A percentile compares a stretch with the other conserved stretches of the same genome.
These are phyloP conservation scores for Trametopsis cervina DNA, from an alignment of 768 basidiomycete species.

Conservation along the genomic window DNA sequence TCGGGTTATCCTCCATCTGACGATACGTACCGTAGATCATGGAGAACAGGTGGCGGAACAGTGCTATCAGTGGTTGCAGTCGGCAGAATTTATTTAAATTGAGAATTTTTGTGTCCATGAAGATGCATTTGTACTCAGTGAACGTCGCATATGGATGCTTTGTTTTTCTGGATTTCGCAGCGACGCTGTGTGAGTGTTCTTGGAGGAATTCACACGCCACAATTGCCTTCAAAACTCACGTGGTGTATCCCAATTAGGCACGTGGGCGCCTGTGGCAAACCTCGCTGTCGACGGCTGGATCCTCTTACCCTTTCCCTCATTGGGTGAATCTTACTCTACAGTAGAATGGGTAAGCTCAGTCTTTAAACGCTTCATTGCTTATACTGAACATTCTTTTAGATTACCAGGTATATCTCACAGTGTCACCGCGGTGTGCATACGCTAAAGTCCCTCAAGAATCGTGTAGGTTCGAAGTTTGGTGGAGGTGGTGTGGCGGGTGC, in stretches of 20 bases:
- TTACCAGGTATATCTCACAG: slow-evolving; percentile 50
- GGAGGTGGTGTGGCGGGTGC: slow-evolving; percentile 95
- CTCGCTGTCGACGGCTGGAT: too few relatives aligned
- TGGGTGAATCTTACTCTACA: too few relatives aligned
- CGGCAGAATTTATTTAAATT: slow-evolving; percentile 5
- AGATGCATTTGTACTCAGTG: too few relatives aligned
- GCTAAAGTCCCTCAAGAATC: slow-evolving; percentile 49
- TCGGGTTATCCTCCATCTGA: neutral
- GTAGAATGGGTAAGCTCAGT: too few relatives aligned
- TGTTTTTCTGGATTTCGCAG: too few relatives aligned
- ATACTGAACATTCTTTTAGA: slow-evolving; percentile 31
- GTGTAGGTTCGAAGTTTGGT: slow-evolving; percentile 92
- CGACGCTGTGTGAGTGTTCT: too few relatives aligned
- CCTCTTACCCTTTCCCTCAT: too few relatives aligned
- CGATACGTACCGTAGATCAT: slow-evolving; percentile 34
- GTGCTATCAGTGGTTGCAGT: slow-evolving; percentile 38
- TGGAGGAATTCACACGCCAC: too few relatives aligned
- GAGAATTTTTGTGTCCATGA: neutral
- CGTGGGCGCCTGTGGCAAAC: too few relatives aligned
- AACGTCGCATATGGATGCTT: too few relatives aligned
- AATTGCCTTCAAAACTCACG: too few relatives aligned
- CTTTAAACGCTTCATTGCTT: neutral
- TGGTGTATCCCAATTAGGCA: too few relatives aligned
- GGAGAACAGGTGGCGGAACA: slow-evolving; percentile 41
- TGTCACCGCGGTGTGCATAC: neutral